Conservation (phyloP, 305 asterid genomes). For the Euphrasia arctica region DNA sequence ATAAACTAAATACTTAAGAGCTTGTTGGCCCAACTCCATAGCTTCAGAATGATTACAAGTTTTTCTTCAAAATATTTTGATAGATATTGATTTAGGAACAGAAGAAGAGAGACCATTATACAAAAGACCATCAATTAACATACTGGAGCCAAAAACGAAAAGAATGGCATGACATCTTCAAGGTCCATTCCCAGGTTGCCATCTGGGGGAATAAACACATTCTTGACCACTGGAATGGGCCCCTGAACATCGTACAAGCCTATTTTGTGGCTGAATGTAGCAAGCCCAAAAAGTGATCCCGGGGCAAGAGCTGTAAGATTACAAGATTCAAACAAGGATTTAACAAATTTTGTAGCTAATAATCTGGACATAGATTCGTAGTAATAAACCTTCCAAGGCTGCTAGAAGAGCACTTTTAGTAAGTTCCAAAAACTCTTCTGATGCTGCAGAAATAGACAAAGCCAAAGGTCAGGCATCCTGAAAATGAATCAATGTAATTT, state of each 20-base stretch:
- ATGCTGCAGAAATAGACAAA: constrained; percentile 59
- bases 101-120: constrained; percentile 12
- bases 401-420: constrained; percentile 95
- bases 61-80: constrained; percentile 14
- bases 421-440: constrained; percentile 97
- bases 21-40: constrained; percentile 24
- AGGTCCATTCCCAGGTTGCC: constrained; percentile 73
- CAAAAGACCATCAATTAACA: constrained; percentile 29
- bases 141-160: constrained; percentile 97
- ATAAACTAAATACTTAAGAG: constrained; percentile 21
- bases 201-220: constrained; percentile 86
- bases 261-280: constrained; percentile 96
- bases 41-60: constrained; percentile 19
- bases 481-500: constrained; percentile 16
- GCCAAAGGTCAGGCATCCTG: constrained; percentile 27
- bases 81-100: constrained; percentile 21
- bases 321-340: constrained; percentile 29
- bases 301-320: constrained; percentile 79
- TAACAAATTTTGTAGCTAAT: constrained; percentile 22
- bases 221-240: constrained; percentile 95
- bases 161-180: constrained; percentile 95
- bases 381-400: constrained; percentile 84
- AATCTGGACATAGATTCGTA: constrained; percentile 15
- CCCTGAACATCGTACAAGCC: constrained; percentile 98
- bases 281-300: constrained; percentile 97